Evolutionary conservation across 345 rosid genomes (phyloP).

Genomic region (Bruguiera parviflora): DNA sequence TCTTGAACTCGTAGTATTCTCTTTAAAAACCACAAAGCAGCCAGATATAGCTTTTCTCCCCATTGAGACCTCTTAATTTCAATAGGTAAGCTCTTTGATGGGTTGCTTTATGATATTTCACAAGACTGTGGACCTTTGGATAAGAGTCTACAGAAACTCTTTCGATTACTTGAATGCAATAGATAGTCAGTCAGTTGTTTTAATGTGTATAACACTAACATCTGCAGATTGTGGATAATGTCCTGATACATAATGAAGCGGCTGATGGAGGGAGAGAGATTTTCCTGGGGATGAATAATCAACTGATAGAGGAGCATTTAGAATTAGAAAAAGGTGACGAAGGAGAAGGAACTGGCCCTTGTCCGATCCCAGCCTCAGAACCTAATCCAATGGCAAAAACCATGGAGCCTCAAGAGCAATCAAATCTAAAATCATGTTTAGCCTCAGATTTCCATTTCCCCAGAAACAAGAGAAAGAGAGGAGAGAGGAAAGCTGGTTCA

Average conservation of each 20-base stretch:
- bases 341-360: constrained; percentile 50
- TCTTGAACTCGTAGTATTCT: background rate
- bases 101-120: background rate
- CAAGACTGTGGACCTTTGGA: background rate
- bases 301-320: constrained; percentile 30
- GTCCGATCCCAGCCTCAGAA: constrained; percentile 35
- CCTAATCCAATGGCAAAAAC: constrained; percentile 23
- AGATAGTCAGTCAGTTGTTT: background rate
- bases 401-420: constrained; percentile 29
- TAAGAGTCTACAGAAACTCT: background rate
- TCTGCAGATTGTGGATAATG: constrained; percentile 56
- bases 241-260: constrained; percentile 49
- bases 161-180: background rate
- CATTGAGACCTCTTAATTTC: background rate
- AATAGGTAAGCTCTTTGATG: background rate
- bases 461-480: constrained; percentile 81
- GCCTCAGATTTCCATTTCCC: constrained; percentile 68
- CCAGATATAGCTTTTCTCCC: background rate
- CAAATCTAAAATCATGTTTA: constrained; percentile 63
- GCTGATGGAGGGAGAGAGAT: constrained; percentile 41
- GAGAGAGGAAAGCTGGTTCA: constrained; percentile 70
- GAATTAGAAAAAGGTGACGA: constrained; percentile 50
- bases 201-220: background rate
- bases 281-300: constrained; percentile 35
- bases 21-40: background rate